Conservation (phyloP, 257 asterid species). For the Asclepias syriaca region DNA sequence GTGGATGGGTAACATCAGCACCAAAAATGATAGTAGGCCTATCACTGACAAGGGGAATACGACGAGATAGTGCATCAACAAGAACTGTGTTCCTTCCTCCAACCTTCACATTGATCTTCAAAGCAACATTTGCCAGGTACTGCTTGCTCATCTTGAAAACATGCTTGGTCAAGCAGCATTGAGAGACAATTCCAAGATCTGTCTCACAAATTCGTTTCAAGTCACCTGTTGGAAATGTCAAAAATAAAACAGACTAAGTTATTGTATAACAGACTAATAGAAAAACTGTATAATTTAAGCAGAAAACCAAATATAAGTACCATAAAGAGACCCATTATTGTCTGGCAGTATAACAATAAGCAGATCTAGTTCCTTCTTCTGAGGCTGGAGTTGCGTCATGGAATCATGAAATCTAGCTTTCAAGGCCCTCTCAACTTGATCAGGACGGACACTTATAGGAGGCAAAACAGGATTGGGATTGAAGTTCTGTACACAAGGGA, state of each 20-base stretch:
- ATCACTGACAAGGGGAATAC: conserved; percentile 91
- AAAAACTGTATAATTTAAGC: neutral
- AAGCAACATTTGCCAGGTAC: conserved; percentile 85
- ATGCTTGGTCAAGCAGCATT: conserved; percentile 91
- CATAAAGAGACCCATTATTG: conserved; percentile 93
- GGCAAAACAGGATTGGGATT: conserved; percentile 76
- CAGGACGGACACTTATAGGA: conserved; percentile 61
- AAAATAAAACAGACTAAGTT: neutral
- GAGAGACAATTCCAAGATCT: conserved; percentile 93
- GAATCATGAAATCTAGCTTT: conserved; percentile 71
- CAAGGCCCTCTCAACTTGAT: conserved; percentile 77
- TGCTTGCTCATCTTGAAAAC: conserved; percentile 74
- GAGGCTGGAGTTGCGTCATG: conserved; percentile 48
- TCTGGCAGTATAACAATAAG: conserved; percentile 84
- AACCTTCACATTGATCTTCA: conserved; percentile 89
- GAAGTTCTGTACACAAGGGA: conserved; percentile 44
- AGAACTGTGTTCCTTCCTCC: conserved; percentile 96
- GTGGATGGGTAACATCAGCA: conserved; percentile 98
- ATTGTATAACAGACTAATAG: neutral
- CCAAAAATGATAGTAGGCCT: conserved; percentile 92
- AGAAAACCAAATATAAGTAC: conserved; percentile 30
- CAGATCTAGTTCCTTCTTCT: conserved; percentile 78
- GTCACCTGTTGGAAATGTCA: conserved; percentile 47
- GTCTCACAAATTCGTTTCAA: conserved; percentile 93
- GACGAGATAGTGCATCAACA: conserved; percentile 76